Conservation (phyloP, 371 early-diverging fungal genomes). For the Mortierella sp. region DNA sequence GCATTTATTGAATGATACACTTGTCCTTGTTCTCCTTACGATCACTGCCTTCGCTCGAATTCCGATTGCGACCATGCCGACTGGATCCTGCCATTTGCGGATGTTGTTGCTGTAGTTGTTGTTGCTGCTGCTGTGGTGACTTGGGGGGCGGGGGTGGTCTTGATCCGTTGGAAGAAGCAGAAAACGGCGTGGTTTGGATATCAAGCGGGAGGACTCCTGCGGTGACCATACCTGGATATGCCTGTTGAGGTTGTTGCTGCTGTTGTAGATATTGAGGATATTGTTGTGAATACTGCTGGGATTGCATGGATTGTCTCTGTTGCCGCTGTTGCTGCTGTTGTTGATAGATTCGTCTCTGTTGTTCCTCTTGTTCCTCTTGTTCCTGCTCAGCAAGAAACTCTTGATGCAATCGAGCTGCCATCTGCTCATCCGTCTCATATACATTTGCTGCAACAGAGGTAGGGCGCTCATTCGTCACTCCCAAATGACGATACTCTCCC, state of each 20-base stretch:
- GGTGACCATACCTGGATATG: too few relatives aligned
- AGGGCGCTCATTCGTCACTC: too few relatives aligned
- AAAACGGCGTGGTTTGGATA: too few relatives aligned
- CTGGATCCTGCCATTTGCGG: constrained; percentile 7
- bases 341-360: background rate
- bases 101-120: constrained; percentile 4
- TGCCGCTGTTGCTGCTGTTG: constrained; percentile 29
- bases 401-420: constrained; percentile 47
- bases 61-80: constrained; percentile 21
- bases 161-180: too few relatives aligned
- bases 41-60: constrained; percentile 34
- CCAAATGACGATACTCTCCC: too few relatives aligned
- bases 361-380: background rate
- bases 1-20: constrained; percentile 24
- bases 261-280: constrained; percentile 6
- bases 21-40: constrained; percentile 25
- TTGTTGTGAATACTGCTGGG: background rate
- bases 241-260: constrained; percentile 3
- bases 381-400: constrained; percentile 22
- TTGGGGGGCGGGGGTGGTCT: too few relatives aligned
- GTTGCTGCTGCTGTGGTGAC: background rate
- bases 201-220: too few relatives aligned
- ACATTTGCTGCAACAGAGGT: too few relatives aligned
- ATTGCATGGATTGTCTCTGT: background rate
- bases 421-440: constrained; percentile 48